phyloP scores from a whole-genome alignment of 2,329 filamentous ascomycete genomes.

The Sarocladium oryzae region DNA sequence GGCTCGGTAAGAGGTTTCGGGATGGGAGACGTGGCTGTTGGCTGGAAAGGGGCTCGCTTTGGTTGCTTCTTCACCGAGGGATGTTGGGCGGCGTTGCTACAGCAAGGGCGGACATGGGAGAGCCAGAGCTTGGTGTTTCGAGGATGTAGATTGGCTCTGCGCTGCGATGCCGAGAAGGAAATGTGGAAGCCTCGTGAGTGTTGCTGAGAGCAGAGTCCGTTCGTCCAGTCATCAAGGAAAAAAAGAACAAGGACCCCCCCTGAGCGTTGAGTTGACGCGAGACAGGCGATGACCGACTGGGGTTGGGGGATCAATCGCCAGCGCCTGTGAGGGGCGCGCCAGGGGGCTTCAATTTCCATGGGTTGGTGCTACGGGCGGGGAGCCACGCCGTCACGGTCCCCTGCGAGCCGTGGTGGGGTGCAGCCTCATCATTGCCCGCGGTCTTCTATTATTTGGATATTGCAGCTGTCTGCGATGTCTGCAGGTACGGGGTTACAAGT shows the following conservation, averaged over 20 bases:
- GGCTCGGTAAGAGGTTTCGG: background rate
- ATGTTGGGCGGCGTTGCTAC: too few relatives aligned
- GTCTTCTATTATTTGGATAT: too few relatives aligned
- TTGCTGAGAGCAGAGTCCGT: background rate
- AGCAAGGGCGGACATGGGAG: background rate
- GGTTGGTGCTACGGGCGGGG: too few relatives aligned
- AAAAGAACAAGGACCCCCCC: slow-evolving; percentile 4
- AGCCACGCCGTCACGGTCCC: too few relatives aligned
- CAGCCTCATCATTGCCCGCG: too few relatives aligned
- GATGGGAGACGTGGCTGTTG: background rate
- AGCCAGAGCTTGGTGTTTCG: background rate
- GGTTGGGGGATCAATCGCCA: slow-evolving; percentile 9
- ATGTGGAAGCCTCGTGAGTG: background rate
- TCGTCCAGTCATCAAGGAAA: too few relatives aligned
- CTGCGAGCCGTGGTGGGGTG: too few relatives aligned
- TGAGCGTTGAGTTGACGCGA: slow-evolving; percentile 1
- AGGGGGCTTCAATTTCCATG: background rate
- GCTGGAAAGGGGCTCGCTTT: background rate
- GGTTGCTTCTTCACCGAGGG: background rate
- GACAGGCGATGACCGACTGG: background rate
- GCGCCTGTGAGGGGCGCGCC: background rate
- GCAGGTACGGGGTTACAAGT: too few relatives aligned
- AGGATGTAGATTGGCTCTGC: background rate
- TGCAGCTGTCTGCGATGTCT: too few relatives aligned
- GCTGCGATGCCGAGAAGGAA: background rate